Evolutionary conservation across 2,329 filamentous ascomycete genomes (phyloP).

Genomic region (Hansfordia pulvinata): DNA sequence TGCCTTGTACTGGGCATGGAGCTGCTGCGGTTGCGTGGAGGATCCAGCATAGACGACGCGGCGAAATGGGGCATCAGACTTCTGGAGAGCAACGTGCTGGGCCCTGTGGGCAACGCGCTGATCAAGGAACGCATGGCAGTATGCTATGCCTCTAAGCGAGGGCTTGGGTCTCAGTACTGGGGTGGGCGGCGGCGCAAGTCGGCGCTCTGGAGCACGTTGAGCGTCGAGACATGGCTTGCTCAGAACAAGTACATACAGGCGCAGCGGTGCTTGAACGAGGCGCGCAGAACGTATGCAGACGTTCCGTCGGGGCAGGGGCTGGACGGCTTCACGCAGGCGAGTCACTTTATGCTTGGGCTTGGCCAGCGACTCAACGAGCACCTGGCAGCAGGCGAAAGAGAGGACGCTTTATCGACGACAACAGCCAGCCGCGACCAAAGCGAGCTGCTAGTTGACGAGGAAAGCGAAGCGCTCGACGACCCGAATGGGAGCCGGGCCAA

Average conservation of each 20-base stretch:
- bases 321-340: slow-evolving; percentile 33
- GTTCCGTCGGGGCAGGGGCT: slow-evolving; percentile 37
- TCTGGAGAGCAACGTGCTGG: slow-evolving; percentile 65
- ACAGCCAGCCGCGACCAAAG: slow-evolving; percentile 6
- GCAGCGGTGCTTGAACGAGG: slow-evolving; percentile 62
- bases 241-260: slow-evolving; percentile 68
- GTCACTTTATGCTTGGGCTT: slow-evolving; percentile 36
- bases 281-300: slow-evolving; percentile 38
- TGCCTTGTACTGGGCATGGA: slow-evolving; percentile 67
- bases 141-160: slow-evolving; percentile 65
- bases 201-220: slow-evolving; percentile 76
- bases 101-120: slow-evolving; percentile 64
- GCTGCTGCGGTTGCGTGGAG: slow-evolving; percentile 67
- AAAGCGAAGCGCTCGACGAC: slow-evolving; percentile 39
- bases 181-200: slow-evolving; percentile 71
- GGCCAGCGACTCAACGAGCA: slow-evolving; percentile 34
- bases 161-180: slow-evolving; percentile 51
- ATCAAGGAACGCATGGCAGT: slow-evolving; percentile 75
- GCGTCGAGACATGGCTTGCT: slow-evolving; percentile 71
- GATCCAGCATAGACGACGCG: slow-evolving; percentile 71
- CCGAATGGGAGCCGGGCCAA: slow-evolving; percentile 41
- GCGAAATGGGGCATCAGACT: slow-evolving; percentile 73
- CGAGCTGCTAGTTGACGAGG: slow-evolving; percentile 14
- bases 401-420: slow-evolving; percentile 2
- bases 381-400: slow-evolving; percentile 21